These are phyloP conservation scores for Wallemia ichthyophaga DNA, from an alignment of 1,284 basidiomycete genomes.

Conservation along the genomic window DNA sequence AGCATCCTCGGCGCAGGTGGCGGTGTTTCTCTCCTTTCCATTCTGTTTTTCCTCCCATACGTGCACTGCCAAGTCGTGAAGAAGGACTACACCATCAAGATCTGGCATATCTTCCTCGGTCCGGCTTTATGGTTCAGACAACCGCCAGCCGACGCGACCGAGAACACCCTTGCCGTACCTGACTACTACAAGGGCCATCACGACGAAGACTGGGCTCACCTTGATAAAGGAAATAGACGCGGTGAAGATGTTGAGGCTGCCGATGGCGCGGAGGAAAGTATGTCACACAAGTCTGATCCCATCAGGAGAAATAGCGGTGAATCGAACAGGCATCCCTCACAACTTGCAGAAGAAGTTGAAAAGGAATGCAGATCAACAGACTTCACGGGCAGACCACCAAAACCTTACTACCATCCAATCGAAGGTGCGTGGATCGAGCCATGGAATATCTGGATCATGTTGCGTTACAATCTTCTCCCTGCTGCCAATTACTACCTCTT, in stretches of 20 bases:
- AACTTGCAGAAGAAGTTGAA: constrained; percentile 6
- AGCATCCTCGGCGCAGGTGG: constrained; percentile 18
- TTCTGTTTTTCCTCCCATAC: constrained; percentile 21
- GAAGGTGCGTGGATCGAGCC: constrained; percentile 12
- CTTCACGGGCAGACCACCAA: neutral
- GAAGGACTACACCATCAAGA: constrained; percentile 20
- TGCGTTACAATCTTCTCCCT: constrained; percentile 14
- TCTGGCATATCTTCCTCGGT: constrained; percentile 21
- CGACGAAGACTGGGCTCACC: constrained; percentile 6
- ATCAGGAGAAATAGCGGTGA: no score
- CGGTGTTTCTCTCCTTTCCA: constrained; percentile 16
- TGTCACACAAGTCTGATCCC: neutral
- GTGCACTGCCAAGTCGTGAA: constrained; percentile 20
- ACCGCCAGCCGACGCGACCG: constrained; percentile 13
- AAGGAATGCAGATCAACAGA: constrained; percentile 2
- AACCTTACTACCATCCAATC: constrained; percentile 6
- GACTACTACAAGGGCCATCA: constrained; percentile 16
- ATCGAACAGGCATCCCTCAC: neutral
- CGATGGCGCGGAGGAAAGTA: neutral
- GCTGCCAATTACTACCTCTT: constrained; percentile 6
- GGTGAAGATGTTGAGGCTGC: constrained; percentile 2
- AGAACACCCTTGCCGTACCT: constrained; percentile 10
- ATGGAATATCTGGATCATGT: constrained; percentile 17
- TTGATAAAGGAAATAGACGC: constrained; percentile 5
- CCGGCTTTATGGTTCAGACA: constrained; percentile 19